Percentiles rank a stretch among this genome's conserved stretches.
These are phyloP conservation scores for Plasmodium gallinaceum DNA, from an alignment of 169 alveolate species.

Conservation along the genomic window DNA sequence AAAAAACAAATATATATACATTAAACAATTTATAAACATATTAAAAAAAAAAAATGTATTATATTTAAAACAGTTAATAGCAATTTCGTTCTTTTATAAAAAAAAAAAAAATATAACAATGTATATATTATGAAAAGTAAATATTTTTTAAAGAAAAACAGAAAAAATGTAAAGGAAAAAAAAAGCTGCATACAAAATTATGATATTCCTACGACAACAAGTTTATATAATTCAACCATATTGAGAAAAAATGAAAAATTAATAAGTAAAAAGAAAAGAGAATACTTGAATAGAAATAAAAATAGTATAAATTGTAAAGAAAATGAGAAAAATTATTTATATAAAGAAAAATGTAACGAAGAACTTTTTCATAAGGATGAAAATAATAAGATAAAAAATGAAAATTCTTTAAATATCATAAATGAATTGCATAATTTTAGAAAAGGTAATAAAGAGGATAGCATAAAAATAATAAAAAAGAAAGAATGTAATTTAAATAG, in stretches of 20 bases:
- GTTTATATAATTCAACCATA: conserved; percentile 24
- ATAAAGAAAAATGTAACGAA: not conserved
- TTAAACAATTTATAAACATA: not conserved
- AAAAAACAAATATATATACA: not conserved
- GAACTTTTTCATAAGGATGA: not conserved
- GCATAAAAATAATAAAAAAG: not conserved
- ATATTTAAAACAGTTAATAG: not conserved
- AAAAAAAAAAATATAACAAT: not conserved
- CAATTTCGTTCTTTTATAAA: not conserved
- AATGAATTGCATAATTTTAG: not conserved
- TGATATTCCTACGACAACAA: conserved; percentile 25
- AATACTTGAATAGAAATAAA: not conserved
- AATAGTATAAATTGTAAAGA: not conserved
- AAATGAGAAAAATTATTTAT: not conserved
- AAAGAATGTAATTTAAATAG: not conserved
- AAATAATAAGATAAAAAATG: not conserved
- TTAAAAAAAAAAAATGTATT: not conserved
- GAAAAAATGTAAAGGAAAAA: conserved; percentile 2
- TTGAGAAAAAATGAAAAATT: conserved; percentile 12
- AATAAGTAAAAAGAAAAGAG: not conserved
- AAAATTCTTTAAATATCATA: not conserved
- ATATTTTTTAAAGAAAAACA: conserved; percentile 24
- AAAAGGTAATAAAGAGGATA: not conserved
- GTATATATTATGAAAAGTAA: conserved; percentile 24
- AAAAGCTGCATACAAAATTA: not conserved